Evolutionary conservation across 352 stramenopile genomes (phyloP).

Genomic region (Peronospora belbahrii): DNA sequence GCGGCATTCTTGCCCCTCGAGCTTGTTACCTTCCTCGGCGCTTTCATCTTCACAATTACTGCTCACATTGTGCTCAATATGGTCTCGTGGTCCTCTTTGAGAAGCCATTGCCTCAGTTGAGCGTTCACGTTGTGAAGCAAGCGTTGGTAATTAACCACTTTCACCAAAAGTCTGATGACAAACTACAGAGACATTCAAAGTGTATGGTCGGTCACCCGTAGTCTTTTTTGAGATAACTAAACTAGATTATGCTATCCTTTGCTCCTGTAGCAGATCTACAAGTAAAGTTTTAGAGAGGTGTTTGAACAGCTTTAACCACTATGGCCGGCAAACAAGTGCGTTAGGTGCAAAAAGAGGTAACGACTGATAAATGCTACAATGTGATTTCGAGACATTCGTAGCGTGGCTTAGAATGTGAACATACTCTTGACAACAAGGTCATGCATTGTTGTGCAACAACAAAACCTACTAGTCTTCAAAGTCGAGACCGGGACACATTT

Average conservation of each 20-base stretch:
- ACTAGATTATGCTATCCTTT: too few species aligned
- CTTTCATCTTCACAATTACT: slow-evolving; percentile 2
- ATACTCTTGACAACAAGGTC: neutral
- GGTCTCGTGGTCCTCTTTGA: too few species aligned
- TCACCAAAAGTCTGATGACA: too few species aligned
- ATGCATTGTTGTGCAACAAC: neutral
- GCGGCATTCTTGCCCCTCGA: slow-evolving; percentile 19
- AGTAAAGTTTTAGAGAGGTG: too few species aligned
- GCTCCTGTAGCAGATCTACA: too few species aligned
- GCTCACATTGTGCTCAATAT: neutral
- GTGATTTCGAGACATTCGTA: neutral
- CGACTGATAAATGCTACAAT: neutral
- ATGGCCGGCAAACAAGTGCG: neutral
- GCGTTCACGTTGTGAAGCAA: slow-evolving; percentile 27
- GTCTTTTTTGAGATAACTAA: too few species aligned
- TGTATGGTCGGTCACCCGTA: slow-evolving; percentile 1
- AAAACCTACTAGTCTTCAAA: slow-evolving; percentile 15
- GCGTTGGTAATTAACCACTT: slow-evolving; percentile 36
- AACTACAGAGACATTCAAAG: too few species aligned
- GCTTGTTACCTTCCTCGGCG: slow-evolving; percentile 1
- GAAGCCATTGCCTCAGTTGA: slow-evolving; percentile 35
- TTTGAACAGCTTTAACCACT: too few species aligned
- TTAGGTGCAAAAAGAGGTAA: neutral
- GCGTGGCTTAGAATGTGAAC: neutral
- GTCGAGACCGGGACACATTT: slow-evolving; percentile 17